Evolutionary conservation across 805 yeast genomes (phyloP), one percentile per base, ranked within the genome.

Genomic region (Komagataella kurtzmanii): DNA sequence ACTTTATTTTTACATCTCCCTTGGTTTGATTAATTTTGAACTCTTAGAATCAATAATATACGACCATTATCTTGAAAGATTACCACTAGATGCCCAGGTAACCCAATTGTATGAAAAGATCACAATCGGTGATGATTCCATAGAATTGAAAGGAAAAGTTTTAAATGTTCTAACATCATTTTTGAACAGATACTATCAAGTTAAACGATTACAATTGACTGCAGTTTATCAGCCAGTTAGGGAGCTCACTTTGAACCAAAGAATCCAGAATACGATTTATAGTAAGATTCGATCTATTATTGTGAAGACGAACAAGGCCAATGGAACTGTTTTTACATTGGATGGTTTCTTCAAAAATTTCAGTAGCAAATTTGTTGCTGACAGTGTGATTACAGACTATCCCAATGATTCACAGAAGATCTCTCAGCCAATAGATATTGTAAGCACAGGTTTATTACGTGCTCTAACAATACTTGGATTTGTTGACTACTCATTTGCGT

Each of bases 111-210:
- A 84, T 65, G 77, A 74, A 50, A 64, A 64, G n/a, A 69, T 87
- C 55, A 70, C 83, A 10, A 67, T 70, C 6, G 68, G 73, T 12
- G 68, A 65, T 44, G 65, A 65, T 44, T 72, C 77, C 48, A 67
- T 73, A 14, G 75, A 76, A 17, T 64, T 79, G 52, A 76, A 84
- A 52, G 82, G 83, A 51, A 73, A 75, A 57, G 81, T 82, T 51
- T 70, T 87, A 52, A 83, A 83, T 56, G 67, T 87, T 50, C 66
- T 90, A 19, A 79, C 95, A 14, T 81, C 79, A 57, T 76, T 83
- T 23, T 74, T 89, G 58, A 83, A 88, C 56, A 81, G 98, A 62
- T 91, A 87, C 66, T 88, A 81, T 63, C 97, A 90, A 62, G 83
- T 77, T 54, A 85, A 83, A 61, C 79, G 75, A 52, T 73, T 87